phyloP scores from a whole-genome alignment of 257 asterid species.

The Forsythia suspensa region DNA sequence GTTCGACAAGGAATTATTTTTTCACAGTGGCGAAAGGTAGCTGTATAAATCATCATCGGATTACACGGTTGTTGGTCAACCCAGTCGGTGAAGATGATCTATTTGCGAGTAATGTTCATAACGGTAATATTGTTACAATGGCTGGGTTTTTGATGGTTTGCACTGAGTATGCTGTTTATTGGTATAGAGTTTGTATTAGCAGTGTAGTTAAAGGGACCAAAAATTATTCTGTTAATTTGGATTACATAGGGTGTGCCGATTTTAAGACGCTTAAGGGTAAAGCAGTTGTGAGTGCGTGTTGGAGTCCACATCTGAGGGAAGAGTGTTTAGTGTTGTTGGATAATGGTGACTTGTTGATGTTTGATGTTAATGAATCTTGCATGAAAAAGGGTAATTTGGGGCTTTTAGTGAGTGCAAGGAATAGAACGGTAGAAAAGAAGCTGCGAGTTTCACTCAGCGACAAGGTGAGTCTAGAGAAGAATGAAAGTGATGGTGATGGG shows the following conservation, averaged over 20 bases:
- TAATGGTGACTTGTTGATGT: slow-evolving; percentile 64
- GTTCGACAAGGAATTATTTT: slow-evolving; percentile 11
- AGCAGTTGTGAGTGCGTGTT: slow-evolving; percentile 56
- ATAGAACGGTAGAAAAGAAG: slow-evolving; percentile 27
- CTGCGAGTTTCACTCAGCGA: slow-evolving; percentile 40
- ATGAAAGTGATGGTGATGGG: slow-evolving; percentile 22
- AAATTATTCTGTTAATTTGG: slow-evolving; percentile 32
- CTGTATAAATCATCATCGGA: slow-evolving; percentile 35
- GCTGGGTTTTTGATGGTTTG: slow-evolving; percentile 69
- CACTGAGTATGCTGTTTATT: slow-evolving; percentile 52
- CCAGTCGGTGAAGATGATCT: slow-evolving; percentile 29
- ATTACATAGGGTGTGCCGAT: slow-evolving; percentile 47
- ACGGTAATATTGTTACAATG: slow-evolving; percentile 10
- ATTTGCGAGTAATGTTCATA: neutral
- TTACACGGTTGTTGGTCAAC: slow-evolving; percentile 42
- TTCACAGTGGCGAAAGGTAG: slow-evolving; percentile 35
- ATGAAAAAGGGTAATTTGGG: slow-evolving; percentile 15
- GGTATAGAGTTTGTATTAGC: slow-evolving; percentile 50
- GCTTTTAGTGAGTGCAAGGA: slow-evolving; percentile 18
- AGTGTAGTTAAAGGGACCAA: slow-evolving; percentile 13
- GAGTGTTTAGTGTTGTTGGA: slow-evolving; percentile 72
- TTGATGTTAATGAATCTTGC: slow-evolving; percentile 46
- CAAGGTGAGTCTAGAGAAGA: slow-evolving; percentile 26
- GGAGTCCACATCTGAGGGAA: slow-evolving; percentile 80
- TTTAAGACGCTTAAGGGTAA: slow-evolving; percentile 41